Conservation (phyloP, 2,329 filamentous ascomycete species). For the Fusarium graminum region DNA sequence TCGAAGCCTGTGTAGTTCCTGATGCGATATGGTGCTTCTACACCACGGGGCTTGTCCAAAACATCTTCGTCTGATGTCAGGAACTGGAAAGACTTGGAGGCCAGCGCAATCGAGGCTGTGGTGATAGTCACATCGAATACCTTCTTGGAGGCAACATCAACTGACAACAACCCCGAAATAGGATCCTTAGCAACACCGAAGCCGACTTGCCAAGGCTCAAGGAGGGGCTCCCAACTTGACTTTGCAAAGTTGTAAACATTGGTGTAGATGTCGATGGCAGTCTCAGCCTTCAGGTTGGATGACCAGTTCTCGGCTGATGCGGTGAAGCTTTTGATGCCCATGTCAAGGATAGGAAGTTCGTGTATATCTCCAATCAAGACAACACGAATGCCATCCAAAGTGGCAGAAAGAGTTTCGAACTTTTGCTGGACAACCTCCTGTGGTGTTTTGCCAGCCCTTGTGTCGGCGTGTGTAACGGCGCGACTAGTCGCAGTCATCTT, state of each 20-base stretch:
- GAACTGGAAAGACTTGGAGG: constrained; percentile 93
- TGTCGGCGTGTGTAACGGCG: constrained; percentile 44
- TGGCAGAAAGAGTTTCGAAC: constrained; percentile 85
- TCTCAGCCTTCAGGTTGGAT: constrained; percentile 85
- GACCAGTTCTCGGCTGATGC: constrained; percentile 93
- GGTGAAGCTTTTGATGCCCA: constrained; percentile 91
- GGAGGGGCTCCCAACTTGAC: constrained; percentile 95
- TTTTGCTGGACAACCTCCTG: constrained; percentile 38
- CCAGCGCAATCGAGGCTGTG: constrained; percentile 91
- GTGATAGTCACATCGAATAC: constrained; percentile 93
- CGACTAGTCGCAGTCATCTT: constrained; percentile 58
- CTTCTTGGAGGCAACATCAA: constrained; percentile 90
- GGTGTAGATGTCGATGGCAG: constrained; percentile 91
- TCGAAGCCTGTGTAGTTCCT: constrained; percentile 97
- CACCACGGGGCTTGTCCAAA: constrained; percentile 89
- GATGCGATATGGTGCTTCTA: constrained; percentile 92
- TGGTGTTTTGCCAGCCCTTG: constrained; percentile 35
- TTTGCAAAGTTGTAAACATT: constrained; percentile 99
- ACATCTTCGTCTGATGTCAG: constrained; percentile 87
- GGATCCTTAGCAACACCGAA: constrained; percentile 86
- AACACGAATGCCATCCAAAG: constrained; percentile 88
- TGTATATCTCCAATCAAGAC: constrained; percentile 96
- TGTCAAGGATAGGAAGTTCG: constrained; percentile 93
- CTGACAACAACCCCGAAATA: constrained; percentile 79
- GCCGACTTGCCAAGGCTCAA: constrained; percentile 97